Evolutionary conservation across 306 rosid species (phyloP).

Genomic region (Abrus precatorius): DNA sequence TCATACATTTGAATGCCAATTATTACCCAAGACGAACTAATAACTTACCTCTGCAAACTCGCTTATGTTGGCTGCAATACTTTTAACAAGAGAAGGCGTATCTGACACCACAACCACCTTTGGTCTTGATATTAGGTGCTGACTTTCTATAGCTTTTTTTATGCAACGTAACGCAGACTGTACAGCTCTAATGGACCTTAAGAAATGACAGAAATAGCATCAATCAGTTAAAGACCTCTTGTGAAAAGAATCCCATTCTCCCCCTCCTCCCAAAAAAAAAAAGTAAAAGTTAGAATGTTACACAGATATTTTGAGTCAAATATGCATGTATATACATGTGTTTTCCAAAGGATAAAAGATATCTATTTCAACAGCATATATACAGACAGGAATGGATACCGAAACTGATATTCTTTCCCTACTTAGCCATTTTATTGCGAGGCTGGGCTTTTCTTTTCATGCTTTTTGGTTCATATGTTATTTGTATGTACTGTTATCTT

Average conservation of each 20-base stretch:
- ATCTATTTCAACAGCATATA: constrained; percentile 10
- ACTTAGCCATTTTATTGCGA: not conserved
- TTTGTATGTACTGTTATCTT: constrained; percentile 12
- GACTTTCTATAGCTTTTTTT: constrained; percentile 62
- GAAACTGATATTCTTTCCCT: not conserved
- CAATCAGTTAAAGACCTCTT: constrained; percentile 39
- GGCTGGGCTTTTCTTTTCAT: not conserved
- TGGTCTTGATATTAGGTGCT: constrained; percentile 60
- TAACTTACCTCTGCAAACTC: constrained; percentile 86
- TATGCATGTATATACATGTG: not conserved
- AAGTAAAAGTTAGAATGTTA: not conserved
- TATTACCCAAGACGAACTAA: constrained; percentile 31
- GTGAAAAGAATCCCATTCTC: not conserved
- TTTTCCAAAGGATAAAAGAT: constrained; percentile 16
- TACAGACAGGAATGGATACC: not conserved
- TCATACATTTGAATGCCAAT: constrained; percentile 14
- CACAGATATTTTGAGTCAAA: constrained; percentile 22
- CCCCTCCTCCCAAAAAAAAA: not conserved
- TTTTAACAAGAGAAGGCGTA: constrained; percentile 75
- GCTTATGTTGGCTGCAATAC: constrained; percentile 64
- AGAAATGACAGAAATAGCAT: constrained; percentile 47
- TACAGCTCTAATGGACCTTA: constrained; percentile 81
- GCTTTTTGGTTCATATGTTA: not conserved
- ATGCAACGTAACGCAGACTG: constrained; percentile 82
- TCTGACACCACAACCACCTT: constrained; percentile 88